Base-by-base conservation (phyloP, 169 alveolate genomes). In the Plasmodium sp. region DNA sequence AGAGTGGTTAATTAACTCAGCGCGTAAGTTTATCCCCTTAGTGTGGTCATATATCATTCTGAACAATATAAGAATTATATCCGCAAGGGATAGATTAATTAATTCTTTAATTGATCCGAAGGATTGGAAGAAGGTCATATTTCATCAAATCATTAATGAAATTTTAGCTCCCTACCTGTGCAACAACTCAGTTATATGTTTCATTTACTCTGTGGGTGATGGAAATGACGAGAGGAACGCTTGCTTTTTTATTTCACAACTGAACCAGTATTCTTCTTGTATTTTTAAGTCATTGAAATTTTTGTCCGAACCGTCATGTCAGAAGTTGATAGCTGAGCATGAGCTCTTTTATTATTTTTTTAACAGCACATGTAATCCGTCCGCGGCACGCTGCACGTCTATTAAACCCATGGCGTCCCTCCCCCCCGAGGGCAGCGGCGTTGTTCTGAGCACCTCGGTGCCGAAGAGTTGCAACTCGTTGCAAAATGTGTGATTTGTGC, bases 161-260 rank as follows among this genome's bases (percentile, higher is more conserved):
- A 84, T 84, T 12, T 96, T 97, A 94, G 93, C 96, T 34, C 96
- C 96, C 34, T 97, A 96, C 77, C 84, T 95, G 58, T 90, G 84
- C 56, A 85, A 92, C 48, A 97, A 96, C 2, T 91, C 93, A 31
- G 81, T 77, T 80, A 95, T 96, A 31, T 97, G 98, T 90, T 94
- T 96, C 36, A 96, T 97, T n/a, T 83, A 96, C 22, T 97, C 98
- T 51, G 97, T 97, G 54, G 98, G 98, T 31, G 98, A 97, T 82
- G 98, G 98, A 7, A 93, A 96, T 48, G 98, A 97, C 58, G 98
- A 97, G 92, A 95, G 98, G n/a, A 97, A 97, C 74, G 98, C 98
- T 3, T 97, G 98, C 71, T 85, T 97, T 95, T 96, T 96, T 58
- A 84, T 97, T 73, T 97, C 98, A 43, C 84, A 97, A 34, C 84